Conservation (phyloP, 179 eudicot species). For the Camellia oleifera region DNA sequence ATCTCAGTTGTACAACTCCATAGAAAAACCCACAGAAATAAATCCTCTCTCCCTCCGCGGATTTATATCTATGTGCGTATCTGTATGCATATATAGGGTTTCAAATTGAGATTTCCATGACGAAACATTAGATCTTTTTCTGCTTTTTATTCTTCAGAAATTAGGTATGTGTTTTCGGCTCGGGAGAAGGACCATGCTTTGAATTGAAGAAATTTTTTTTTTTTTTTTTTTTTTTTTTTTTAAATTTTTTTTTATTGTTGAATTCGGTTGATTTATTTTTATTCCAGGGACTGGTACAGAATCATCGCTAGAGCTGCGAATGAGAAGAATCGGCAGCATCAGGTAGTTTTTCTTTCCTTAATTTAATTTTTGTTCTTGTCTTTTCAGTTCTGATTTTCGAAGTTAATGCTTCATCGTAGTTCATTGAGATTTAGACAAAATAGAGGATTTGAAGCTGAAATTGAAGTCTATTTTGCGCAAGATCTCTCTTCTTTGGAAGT, state of each 20-base stretch:
- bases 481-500: not conserved
- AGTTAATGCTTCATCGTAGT: not conserved
- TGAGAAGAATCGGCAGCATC: not conserved
- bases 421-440: not conserved
- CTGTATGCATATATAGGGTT: not conserved
- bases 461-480: not conserved
- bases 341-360: not conserved
- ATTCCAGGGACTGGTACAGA: not conserved
- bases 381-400: not conserved
- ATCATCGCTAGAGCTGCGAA: not conserved
- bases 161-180: not conserved
- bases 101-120: constrained; percentile 1
- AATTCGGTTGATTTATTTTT: not conserved
- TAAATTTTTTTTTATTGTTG: not conserved
- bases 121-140: not conserved
- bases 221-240: no score
- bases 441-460: constrained; percentile 2
- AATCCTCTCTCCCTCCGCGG: not conserved
- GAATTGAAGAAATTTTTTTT: no score
- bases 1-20: not conserved
- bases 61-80: not conserved
- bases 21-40: not conserved
- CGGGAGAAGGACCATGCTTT: not conserved
- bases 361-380: not conserved
- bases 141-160: not conserved